Evolutionary conservation across 768 basidiomycete species (phyloP), one percentile per base, ranked within the genome.

Genomic region (Mycena amicta): DNA sequence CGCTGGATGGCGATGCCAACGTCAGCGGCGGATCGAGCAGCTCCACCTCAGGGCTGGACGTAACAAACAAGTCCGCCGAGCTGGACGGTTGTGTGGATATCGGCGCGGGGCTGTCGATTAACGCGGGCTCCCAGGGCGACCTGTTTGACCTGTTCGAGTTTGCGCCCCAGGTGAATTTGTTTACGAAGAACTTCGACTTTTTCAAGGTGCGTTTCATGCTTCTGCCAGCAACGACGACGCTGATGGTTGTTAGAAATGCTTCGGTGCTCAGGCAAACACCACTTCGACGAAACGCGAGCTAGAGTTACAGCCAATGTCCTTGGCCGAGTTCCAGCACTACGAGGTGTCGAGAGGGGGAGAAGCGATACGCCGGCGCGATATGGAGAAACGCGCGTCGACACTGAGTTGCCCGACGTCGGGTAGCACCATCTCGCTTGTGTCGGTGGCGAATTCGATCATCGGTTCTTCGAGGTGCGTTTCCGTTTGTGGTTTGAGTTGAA

Each of bases 71-170:
- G 39, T 31, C 30, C 25, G 49, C 60, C 29, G 63, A 41, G 45
- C 50, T 70, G 52, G 60, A 63, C 18, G 78, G 77, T 2, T 78
- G 79, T 64, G 65, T 77, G 26, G 71, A 72, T 20, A 66, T 77
- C 40, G 66, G 64, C 26, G 69, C 73, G 2, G 74, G 66, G 0
- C 55, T 81, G 25, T 66, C 70, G 40, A 74, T 78, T 31, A 75
- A 76, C 54, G 76, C 73, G 11, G 78, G 77, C 2, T 78, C 77
- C 12, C 65, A 74, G 31, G 74, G 69, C 4, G 56, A 65, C 15
- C 75, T 81, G 64, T 79, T 79, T 55, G 68, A 68, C 4, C 54
- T 81, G 1, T 79, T 80, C 62, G 68, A 75, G 46, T 59, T 63
- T 18, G 65, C 53, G n/a, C 74, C 69, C 3, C 63, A 68, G 56